Evolutionary conservation across 495 filamentous ascomycete species (phyloP).

Genomic region (Pseudomonodictys pantanalensis): DNA sequence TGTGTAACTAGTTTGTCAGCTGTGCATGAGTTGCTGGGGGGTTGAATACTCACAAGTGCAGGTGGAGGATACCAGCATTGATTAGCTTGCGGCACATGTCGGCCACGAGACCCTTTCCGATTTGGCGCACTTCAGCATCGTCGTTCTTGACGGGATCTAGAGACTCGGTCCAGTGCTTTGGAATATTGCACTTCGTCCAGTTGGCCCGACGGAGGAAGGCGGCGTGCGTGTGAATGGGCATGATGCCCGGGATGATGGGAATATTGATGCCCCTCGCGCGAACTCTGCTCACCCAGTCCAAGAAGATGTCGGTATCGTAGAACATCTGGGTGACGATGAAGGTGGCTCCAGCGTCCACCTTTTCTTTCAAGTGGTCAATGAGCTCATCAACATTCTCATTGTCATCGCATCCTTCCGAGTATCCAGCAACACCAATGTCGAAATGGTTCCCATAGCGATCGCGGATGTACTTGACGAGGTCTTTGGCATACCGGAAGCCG

Average conservation of each 20-base stretch:
- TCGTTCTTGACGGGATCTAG: constrained; percentile 96
- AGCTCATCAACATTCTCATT: constrained; percentile 78
- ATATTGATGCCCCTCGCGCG: constrained; percentile 79
- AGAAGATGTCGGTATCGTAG: constrained; percentile 93
- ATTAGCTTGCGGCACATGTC: constrained; percentile 86
- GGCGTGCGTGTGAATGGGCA: constrained; percentile 96
- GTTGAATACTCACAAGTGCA: constrained; percentile 71
- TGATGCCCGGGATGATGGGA: constrained; percentile 95
- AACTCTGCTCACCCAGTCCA: constrained; percentile 83
- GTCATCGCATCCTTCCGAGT: constrained; percentile 95
- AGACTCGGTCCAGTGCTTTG: constrained; percentile 71
- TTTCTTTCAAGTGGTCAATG: constrained; percentile 94
- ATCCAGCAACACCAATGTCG: constrained; percentile 95
- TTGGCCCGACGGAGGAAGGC: constrained; percentile 84
- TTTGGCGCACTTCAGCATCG: constrained; percentile 85
- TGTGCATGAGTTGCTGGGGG: background rate
- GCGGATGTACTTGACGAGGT: constrained; percentile 91
- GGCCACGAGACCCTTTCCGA: constrained; percentile 85
- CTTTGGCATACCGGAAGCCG: constrained; percentile 87
- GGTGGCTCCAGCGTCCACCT: constrained; percentile 88
- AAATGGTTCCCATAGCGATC: constrained; percentile 90
- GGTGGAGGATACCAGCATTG: constrained; percentile 73
- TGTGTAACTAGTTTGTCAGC: constrained; percentile 65
- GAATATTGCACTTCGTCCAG: constrained; percentile 82
- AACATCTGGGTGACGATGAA: constrained; percentile 99